phyloP scores from a whole-genome alignment of 106 monocot species.

The Allium cepa region DNA sequence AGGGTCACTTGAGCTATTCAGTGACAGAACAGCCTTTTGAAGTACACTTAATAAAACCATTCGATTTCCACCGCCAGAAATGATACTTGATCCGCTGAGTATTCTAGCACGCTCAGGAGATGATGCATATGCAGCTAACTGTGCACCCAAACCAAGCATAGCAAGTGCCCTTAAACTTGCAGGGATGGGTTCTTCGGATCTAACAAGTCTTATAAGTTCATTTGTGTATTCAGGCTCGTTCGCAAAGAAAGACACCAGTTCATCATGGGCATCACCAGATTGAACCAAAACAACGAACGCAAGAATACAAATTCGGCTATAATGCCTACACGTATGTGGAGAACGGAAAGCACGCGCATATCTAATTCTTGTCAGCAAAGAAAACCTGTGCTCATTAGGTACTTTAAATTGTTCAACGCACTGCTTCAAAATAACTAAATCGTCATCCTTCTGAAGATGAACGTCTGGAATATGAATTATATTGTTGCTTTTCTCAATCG shows the following conservation, averaged over 20 bases:
- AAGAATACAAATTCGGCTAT: conserved; percentile 48
- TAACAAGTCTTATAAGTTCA: conserved; percentile 59
- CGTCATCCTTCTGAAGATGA: conserved; percentile 23
- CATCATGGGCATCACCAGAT: conserved; percentile 47
- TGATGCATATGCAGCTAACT: conserved; percentile 89
- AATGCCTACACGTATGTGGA: conserved; percentile 45
- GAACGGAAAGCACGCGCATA: conserved; percentile 70
- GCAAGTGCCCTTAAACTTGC: conserved; percentile 58
- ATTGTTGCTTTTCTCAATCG: conserved; percentile 23
- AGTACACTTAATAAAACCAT: conserved; percentile 42
- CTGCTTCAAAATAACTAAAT: conserved; percentile 43
- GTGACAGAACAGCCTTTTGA: conserved; percentile 52
- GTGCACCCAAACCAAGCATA: conserved; percentile 51
- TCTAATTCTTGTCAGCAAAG: conserved; percentile 61
- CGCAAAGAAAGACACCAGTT: conserved; percentile 49
- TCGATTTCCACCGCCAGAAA: conserved; percentile 53
- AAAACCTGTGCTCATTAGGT: conserved; percentile 42
- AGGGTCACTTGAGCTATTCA: conserved; percentile 67
- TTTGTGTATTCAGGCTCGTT: conserved; percentile 77
- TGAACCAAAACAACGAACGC: conserved; percentile 74
- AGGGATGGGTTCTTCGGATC: conserved; percentile 63
- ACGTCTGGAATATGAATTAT: conserved; percentile 50
- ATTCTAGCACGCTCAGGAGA: conserved; percentile 82
- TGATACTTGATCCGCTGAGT: conserved; percentile 40
- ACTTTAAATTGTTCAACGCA: conserved; percentile 50